Evolutionary conservation across 208 protist genomes (phyloP), one percentile per base, ranked within the genome.

Genomic region (Leishmania braziliensis): DNA sequence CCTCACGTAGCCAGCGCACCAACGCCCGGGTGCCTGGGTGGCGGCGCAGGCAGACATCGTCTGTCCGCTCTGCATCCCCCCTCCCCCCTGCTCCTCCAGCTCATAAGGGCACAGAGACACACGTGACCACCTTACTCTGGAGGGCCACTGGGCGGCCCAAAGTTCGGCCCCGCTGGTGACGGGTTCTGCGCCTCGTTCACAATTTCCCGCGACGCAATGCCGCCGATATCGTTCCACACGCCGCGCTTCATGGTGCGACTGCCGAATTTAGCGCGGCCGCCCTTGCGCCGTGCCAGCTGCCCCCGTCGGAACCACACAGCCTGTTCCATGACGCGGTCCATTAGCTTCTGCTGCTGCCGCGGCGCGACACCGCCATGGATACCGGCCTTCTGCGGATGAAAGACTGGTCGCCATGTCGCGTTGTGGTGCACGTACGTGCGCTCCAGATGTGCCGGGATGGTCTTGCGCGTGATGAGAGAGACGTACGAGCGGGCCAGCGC

Each of bases 211-310:
- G 81, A 88, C 29, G 89, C 80, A 29, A 94, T 84, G 29, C 87
- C 93, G 58, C 93, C 91, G 2, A 96, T 77, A 80, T 94, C 87
- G 75, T 96, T 96, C 93, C 93, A 96, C 83, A 96, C 90, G 48
- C 90, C 91, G 10, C 77, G 78, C 56, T 86, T 81, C 84, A 87
- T 84, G 36, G 75, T 77, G 20, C 83, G 81, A 0, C 82, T 26
- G 20, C 93, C 93, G 77, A 96, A 96, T 86, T 96, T 96, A 5
- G 93, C 93, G 14, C 89, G 83, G 5, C 93, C 93, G n/a, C 91
- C 91, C 78, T 96, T 96, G 75, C 93, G 86, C 10, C 88, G 84
- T 33, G 90, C 91, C 26, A 96, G 83, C 83, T 93, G 90, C 48
- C 82, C 86, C 1, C 88, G 84, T 3, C 93, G 90, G 74, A 91